phyloP scores from a whole-genome alignment of 352 stramenopile genomes.

The Globisporangium parvum region DNA sequence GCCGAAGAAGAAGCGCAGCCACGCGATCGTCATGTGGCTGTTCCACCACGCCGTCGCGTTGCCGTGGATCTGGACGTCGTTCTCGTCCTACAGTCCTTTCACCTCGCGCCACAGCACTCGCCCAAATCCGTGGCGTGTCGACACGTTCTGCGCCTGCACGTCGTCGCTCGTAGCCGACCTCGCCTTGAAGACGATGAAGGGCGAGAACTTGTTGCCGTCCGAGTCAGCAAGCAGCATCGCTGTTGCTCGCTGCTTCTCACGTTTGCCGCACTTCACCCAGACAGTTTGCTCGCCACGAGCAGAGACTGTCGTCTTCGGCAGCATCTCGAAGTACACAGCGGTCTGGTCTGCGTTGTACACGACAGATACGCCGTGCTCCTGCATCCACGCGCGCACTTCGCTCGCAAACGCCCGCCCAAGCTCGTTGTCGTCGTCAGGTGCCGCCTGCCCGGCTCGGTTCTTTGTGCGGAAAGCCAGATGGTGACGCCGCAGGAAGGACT shows the following conservation, averaged over 20 bases:
- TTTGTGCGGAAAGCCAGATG: conserved; percentile 8
- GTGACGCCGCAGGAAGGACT: conserved; percentile 15
- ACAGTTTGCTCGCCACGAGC: neutral
- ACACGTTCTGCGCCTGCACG: too few relatives aligned
- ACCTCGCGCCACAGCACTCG: conserved; percentile 17
- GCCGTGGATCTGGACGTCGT: conserved; percentile 13
- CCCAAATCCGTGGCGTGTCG: conserved; percentile 19
- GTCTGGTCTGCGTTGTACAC: conserved; percentile 28
- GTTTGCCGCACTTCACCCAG: neutral
- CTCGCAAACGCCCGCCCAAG: neutral
- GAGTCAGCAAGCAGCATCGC: neutral
- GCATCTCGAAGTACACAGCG: conserved; percentile 25
- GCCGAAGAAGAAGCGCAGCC: conserved; percentile 19
- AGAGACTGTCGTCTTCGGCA: conserved; percentile 22
- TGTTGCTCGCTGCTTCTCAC: neutral
- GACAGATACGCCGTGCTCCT: conserved; percentile 6
- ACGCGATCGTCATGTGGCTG: conserved; percentile 11
- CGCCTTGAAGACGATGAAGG: neutral
- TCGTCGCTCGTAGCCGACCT: neutral
- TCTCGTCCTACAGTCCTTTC: conserved; percentile 1
- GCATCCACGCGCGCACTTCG: conserved; percentile 8
- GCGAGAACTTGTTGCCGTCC: neutral
- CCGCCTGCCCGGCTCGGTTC: conserved; percentile 11
- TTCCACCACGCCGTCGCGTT: conserved; percentile 25
- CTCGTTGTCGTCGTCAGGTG: conserved; percentile 3